A percentile compares a stretch with the other conserved stretches of the same genome.
Evolutionary conservation across 768 basidiomycete species (phyloP).

Genomic region (Cystobasidium ongulense): DNA sequence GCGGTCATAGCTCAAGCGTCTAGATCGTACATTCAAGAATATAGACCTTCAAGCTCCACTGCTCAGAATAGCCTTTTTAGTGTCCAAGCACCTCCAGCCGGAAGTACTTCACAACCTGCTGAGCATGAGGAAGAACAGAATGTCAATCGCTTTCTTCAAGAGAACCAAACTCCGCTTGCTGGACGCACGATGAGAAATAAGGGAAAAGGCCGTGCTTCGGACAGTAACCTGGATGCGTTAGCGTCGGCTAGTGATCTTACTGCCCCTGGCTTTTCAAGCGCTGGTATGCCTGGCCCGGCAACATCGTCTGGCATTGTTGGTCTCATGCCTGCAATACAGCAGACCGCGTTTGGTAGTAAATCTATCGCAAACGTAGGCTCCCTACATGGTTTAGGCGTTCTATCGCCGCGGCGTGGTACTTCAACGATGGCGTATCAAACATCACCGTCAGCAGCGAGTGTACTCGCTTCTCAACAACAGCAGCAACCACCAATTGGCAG

Average conservation of each 20-base stretch:
- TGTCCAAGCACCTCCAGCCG: too few species aligned
- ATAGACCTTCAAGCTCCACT: too few species aligned
- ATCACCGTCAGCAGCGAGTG: not conserved
- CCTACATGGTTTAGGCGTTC: not conserved
- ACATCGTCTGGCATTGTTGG: not conserved
- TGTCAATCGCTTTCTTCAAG: not conserved
- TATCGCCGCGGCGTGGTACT: not conserved
- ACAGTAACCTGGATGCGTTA: not conserved
- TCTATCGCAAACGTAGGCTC: not conserved
- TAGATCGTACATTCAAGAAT: too few species aligned
- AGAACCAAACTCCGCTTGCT: conserved; percentile 7
- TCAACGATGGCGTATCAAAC: not conserved
- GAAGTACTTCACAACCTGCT: too few species aligned
- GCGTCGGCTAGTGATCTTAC: not conserved
- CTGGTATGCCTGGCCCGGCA: not conserved
- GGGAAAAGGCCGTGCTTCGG: not conserved
- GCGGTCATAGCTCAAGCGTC: too few species aligned
- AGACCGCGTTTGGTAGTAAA: not conserved
- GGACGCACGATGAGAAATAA: not conserved
- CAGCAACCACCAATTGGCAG: not conserved
- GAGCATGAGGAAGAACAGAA: not conserved
- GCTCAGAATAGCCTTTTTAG: too few species aligned
- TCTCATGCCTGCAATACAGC: not conserved
- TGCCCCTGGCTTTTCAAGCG: not conserved
- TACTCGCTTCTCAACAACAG: not conserved